Evolutionary conservation across 257 asterid genomes (phyloP).

Genomic region (Lycium ferocissimum): DNA sequence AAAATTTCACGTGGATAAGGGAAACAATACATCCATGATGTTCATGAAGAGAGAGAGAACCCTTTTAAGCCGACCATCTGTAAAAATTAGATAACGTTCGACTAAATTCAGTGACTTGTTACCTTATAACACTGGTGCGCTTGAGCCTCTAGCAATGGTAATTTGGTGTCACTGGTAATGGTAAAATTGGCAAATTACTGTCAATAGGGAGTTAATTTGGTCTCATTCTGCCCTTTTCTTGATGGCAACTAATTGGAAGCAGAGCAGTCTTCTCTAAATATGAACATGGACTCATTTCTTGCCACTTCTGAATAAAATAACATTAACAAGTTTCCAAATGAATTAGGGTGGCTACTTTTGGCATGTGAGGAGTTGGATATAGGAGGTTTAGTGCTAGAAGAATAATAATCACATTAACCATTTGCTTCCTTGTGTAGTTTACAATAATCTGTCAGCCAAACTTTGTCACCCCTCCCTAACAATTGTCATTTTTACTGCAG

Average conservation of each 20-base stretch:
- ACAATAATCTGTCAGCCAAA: not conserved
- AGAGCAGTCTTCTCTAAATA: not conserved
- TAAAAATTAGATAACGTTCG: no score
- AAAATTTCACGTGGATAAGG: no score
- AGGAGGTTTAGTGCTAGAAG: not conserved
- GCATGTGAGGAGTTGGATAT: not conserved
- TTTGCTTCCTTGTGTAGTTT: not conserved
- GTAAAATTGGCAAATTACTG: not conserved
- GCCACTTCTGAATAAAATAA: not conserved
- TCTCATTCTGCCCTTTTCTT: not conserved
- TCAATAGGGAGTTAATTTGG: not conserved
- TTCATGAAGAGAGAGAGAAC: no score
- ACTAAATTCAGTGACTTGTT: no score
- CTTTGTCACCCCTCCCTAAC: not conserved
- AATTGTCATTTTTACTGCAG: slow-evolving; percentile 45
- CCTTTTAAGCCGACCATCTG: no score
- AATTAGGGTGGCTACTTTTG: not conserved
- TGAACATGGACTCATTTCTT: not conserved
- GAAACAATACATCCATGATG: no score
- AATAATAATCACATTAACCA: not conserved
- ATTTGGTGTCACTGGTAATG: not conserved
- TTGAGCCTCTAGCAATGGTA: not conserved
- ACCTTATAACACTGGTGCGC: not conserved
- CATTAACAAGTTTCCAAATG: not conserved
- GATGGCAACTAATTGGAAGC: not conserved